Percentiles rank a stretch among this genome's conserved stretches.
phyloP scores from a whole-genome alignment of 2,329 filamentous ascomycete genomes.

The Septoria linicola region DNA sequence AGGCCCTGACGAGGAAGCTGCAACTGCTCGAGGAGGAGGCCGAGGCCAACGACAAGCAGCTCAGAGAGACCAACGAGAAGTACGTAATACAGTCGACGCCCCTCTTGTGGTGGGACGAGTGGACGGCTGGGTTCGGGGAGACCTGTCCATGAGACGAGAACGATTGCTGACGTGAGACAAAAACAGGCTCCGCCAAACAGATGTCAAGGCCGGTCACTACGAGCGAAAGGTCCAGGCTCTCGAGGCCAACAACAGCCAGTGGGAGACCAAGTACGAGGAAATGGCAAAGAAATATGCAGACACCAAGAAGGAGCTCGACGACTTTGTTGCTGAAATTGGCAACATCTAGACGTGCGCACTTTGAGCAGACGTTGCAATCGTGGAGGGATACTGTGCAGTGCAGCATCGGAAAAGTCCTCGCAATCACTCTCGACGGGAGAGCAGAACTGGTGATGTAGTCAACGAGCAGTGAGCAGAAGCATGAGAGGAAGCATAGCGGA shows the following conservation, averaged over 20 bases:
- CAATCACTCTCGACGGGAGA: background rate
- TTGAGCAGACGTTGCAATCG: background rate
- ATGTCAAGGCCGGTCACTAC: slow-evolving; percentile 98
- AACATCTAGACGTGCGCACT: slow-evolving; percentile 67
- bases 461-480: background rate
- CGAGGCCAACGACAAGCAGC: slow-evolving; percentile 91
- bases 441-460: background rate
- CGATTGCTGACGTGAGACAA: slow-evolving; percentile 1
- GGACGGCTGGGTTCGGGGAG: slow-evolving; percentile 15
- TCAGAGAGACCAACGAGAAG: slow-evolving; percentile 98
- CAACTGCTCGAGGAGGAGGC: slow-evolving; percentile 97
- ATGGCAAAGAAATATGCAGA: slow-evolving; percentile 84
- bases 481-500: background rate
- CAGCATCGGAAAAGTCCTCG: background rate
- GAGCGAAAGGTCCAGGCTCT: slow-evolving; percentile 98
- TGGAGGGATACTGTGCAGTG: background rate
- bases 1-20: slow-evolving; percentile 85
- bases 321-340: slow-evolving; percentile 87
- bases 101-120: slow-evolving; percentile 18
- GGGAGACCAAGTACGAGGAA: slow-evolving; percentile 98
- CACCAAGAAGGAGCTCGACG: slow-evolving; percentile 86
- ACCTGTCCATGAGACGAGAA: background rate
- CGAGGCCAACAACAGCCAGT: slow-evolving; percentile 86
- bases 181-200: slow-evolving; percentile 92
- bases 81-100: slow-evolving; percentile 52